These are phyloP conservation scores for Leishmania guyanensis DNA, from an alignment of 208 protist species.

Conservation along the genomic window DNA sequence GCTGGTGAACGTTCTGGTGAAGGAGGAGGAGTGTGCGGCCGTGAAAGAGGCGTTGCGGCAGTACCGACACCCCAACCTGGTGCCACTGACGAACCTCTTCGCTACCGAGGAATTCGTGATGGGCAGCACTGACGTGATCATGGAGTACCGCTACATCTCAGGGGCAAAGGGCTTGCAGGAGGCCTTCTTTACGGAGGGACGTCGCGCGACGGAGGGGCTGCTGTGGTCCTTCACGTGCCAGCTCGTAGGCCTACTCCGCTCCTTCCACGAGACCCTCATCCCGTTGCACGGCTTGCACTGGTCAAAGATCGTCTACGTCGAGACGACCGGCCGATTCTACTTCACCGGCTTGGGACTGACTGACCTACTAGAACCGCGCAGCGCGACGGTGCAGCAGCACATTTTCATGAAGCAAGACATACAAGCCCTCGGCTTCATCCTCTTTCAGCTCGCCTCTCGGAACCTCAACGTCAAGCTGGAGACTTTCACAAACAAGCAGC, in stretches of 20 bases:
- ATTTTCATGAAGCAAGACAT: constrained; percentile 81
- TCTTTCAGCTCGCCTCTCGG: constrained; percentile 79
- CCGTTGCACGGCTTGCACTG: constrained; percentile 77
- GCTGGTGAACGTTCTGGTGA: constrained; percentile 59
- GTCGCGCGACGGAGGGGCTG: constrained; percentile 71
- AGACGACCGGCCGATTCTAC: constrained; percentile 80
- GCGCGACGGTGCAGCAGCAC: constrained; percentile 28
- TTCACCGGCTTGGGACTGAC: constrained; percentile 82
- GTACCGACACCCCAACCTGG: constrained; percentile 83
- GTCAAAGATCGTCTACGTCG: constrained; percentile 85
- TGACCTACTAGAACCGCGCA: constrained; percentile 71
- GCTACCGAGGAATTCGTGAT: constrained; percentile 86
- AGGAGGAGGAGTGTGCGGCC: constrained; percentile 54
- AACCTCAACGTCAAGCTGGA: constrained; percentile 66
- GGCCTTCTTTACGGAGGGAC: constrained; percentile 70
- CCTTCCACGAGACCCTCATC: constrained; percentile 85
- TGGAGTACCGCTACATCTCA: constrained; percentile 86
- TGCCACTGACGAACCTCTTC: constrained; percentile 75
- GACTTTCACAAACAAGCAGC: constrained; percentile 61
- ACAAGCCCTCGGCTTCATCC: constrained; percentile 73
- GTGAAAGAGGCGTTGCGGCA: constrained; percentile 67
- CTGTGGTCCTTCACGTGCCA: constrained; percentile 90
- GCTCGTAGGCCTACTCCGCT: constrained; percentile 78
- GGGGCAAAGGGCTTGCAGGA: constrained; percentile 81
- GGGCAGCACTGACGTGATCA: constrained; percentile 82